Evolutionary conservation across 2,329 filamentous ascomycete genomes (phyloP).

Genomic region (Tolypocladium endophyticum): DNA sequence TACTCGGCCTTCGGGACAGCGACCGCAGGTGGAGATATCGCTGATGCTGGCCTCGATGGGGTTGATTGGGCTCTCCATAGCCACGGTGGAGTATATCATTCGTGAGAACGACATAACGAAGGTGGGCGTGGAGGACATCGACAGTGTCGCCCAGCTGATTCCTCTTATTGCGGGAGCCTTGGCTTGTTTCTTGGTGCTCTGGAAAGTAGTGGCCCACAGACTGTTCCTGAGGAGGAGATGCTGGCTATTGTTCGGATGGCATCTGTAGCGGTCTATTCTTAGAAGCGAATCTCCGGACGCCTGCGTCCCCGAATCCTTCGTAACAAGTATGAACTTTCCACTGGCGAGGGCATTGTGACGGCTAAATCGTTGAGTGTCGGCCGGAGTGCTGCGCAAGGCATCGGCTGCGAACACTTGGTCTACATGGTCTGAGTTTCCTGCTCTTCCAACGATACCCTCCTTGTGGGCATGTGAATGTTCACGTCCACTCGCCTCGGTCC

Average conservation of each 20-base stretch:
- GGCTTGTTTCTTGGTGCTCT: slow-evolving; percentile 7
- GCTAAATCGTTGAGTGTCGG: too few species aligned
- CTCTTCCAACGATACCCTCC: neutral
- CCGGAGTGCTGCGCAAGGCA: too few species aligned
- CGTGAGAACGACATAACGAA: slow-evolving; percentile 5
- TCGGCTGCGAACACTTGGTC: too few species aligned
- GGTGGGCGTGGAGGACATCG: slow-evolving; percentile 4
- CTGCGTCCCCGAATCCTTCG: too few species aligned
- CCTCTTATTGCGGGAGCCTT: slow-evolving; percentile 11
- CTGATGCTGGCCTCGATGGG: slow-evolving; percentile 9
- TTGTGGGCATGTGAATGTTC: neutral
- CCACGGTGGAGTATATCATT: slow-evolving; percentile 11
- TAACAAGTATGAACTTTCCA: too few species aligned
- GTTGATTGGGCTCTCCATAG: slow-evolving; percentile 9
- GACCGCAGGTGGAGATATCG: slow-evolving; percentile 10
- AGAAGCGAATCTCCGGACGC: too few species aligned
- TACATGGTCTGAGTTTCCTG: too few species aligned
- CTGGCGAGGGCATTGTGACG: too few species aligned
- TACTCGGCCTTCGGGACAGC: neutral
- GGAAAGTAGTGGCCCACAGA: slow-evolving; percentile 9
- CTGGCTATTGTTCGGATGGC: slow-evolving; percentile 9
- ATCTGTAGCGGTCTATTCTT: slow-evolving; percentile 2
- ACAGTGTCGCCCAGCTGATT: slow-evolving; percentile 12
- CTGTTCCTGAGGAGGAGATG: slow-evolving; percentile 8
- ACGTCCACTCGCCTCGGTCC: neutral